phyloP scores from a whole-genome alignment of 148 eudicot species.

The Talinum fruticosum region DNA sequence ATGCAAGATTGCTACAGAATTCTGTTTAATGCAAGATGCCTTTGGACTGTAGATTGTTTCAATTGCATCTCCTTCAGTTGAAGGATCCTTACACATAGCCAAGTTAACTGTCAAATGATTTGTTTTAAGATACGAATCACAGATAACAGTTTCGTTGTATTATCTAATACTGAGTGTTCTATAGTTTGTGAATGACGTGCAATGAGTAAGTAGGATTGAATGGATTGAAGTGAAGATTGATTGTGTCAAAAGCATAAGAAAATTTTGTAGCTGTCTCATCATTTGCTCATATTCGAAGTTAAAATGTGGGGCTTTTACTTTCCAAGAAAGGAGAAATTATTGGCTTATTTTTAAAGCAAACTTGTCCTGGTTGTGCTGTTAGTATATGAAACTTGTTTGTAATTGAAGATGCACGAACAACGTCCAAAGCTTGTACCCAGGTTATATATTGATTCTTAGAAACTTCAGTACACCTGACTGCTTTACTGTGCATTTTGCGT shows the following conservation, averaged over 20 bases:
- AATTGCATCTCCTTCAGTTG: too few species aligned
- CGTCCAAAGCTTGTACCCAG: background rate
- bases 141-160: too few species aligned
- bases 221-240: background rate
- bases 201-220: too few species aligned
- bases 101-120: too few species aligned
- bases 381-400: background rate
- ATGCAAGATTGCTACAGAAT: too few species aligned
- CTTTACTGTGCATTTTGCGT: background rate
- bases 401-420: background rate
- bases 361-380: background rate
- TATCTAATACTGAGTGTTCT: too few species aligned
- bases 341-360: background rate
- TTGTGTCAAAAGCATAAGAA: background rate
- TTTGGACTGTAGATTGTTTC: too few species aligned
- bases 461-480: background rate
- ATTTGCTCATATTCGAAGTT: background rate
- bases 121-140: too few species aligned
- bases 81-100: too few species aligned
- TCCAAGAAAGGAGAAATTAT: background rate
- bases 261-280: slow-evolving; percentile 3
- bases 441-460: background rate
- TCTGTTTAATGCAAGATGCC: too few species aligned
- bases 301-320: background rate
- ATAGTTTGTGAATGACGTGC: too few species aligned